Conservation (phyloP, 768 basidiomycete species). For the Lactifluus hygrophoroides region DNA sequence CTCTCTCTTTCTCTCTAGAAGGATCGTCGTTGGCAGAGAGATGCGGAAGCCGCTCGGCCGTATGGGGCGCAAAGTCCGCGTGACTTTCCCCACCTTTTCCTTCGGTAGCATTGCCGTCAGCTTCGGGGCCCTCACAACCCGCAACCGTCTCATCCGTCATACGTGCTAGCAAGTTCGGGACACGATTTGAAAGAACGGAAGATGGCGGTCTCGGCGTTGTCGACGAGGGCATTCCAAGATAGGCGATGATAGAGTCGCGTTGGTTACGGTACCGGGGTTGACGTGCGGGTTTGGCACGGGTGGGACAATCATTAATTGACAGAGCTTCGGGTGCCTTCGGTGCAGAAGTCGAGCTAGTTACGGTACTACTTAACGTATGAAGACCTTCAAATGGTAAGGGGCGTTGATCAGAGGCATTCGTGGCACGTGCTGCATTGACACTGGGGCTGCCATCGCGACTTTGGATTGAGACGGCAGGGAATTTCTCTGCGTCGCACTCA, state of each 20-base stretch:
- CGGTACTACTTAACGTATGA: neutral
- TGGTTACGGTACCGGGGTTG: conserved; percentile 35
- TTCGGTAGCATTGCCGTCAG: neutral
- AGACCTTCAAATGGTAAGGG: neutral
- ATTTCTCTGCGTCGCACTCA: neutral
- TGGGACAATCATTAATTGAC: neutral
- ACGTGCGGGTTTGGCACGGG: conserved; percentile 9
- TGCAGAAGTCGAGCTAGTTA: neutral
- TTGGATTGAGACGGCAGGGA: neutral
- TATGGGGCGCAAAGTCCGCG: neutral
- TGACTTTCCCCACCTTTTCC: neutral
- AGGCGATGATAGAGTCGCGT: conserved; percentile 40
- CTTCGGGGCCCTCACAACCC: neutral
- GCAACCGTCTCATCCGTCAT: neutral
- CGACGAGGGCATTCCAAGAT: conserved; percentile 28
- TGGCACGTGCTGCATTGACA: neutral
- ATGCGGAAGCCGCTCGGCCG: neutral
- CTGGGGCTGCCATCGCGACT: neutral
- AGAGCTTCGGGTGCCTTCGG: neutral
- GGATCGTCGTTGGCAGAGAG: conserved; percentile 6
- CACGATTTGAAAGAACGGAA: neutral
- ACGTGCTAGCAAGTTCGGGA: neutral
- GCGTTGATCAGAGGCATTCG: neutral
- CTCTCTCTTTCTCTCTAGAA: neutral
- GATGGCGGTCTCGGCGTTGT: neutral